phyloP scores from a whole-genome alignment of 768 basidiomycete species.

The Russula ochroleuca region DNA sequence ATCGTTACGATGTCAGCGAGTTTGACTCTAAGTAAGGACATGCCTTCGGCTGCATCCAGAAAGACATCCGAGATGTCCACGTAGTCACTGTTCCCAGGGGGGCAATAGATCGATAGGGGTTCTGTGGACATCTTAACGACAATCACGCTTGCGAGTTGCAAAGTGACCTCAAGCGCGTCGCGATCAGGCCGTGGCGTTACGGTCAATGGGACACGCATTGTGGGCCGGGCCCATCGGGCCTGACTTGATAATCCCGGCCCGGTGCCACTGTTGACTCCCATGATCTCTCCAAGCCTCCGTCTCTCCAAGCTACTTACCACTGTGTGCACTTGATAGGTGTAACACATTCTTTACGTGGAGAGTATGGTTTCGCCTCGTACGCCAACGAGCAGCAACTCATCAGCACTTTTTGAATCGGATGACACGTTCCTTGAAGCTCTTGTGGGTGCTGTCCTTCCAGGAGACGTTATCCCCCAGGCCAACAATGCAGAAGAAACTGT shows the following conservation, averaged over 20 bases:
- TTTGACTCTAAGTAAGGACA: slow-evolving; percentile 4
- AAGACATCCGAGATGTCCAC: slow-evolving; percentile 62
- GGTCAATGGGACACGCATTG: neutral
- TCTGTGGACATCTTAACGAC: slow-evolving; percentile 12
- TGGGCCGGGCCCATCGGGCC: neutral
- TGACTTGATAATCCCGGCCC: neutral
- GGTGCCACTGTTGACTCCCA: neutral
- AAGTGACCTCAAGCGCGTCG: neutral
- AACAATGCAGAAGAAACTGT: slow-evolving; percentile 1
- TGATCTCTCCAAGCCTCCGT: too few species aligned
- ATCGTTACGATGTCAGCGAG: neutral
- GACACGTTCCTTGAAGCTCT: slow-evolving; percentile 54
- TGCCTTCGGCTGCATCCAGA: slow-evolving; percentile 58
- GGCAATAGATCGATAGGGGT: neutral
- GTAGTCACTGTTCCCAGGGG: slow-evolving; percentile 60
- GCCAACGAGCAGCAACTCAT: slow-evolving; percentile 36
- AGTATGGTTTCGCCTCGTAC: slow-evolving; percentile 22
- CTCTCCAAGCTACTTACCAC: neutral
- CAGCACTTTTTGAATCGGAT: slow-evolving; percentile 54
- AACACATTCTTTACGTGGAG: neutral
- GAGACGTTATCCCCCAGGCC: slow-evolving; percentile 36
- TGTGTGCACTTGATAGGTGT: neutral
- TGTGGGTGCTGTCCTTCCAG: slow-evolving; percentile 43
- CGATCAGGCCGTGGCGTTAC: slow-evolving; percentile 2
- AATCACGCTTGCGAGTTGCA: neutral